Conservation (phyloP, 495 filamentous ascomycete genomes). For the Hypomontagnella submonticulosa region DNA sequence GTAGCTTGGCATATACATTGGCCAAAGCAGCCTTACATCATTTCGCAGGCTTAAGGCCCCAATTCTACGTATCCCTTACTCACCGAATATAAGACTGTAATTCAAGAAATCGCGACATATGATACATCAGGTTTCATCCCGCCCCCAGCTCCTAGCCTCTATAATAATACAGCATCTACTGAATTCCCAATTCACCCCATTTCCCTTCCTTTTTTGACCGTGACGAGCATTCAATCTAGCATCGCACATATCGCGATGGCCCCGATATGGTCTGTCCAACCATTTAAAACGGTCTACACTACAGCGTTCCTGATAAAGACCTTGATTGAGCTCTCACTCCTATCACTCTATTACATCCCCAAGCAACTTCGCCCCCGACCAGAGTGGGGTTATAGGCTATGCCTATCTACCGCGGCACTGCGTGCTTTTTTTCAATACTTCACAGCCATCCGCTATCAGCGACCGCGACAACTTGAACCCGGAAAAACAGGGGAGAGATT, state of each 20-base stretch:
- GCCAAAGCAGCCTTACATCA: too few relatives aligned
- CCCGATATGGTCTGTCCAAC: slow-evolving; percentile 14
- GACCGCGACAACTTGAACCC: neutral
- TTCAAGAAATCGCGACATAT: too few relatives aligned
- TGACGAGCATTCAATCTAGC: too few relatives aligned
- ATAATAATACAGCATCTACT: too few relatives aligned
- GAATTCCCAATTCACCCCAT: too few relatives aligned
- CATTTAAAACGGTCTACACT: slow-evolving; percentile 15
- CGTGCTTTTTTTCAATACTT: neutral
- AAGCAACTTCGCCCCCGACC: slow-evolving; percentile 7
- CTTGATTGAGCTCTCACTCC: neutral
- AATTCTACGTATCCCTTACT: too few relatives aligned
- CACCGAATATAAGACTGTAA: too few relatives aligned
- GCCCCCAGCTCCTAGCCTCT: too few relatives aligned
- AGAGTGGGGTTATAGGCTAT: slow-evolving; percentile 9
- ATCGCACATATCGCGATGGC: neutral
- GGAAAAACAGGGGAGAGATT: neutral
- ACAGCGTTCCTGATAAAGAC: neutral
- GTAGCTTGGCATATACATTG: too few relatives aligned
- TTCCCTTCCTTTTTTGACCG: too few relatives aligned
- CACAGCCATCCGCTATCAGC: slow-evolving; percentile 3
- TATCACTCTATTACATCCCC: neutral
- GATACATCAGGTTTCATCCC: too few relatives aligned
- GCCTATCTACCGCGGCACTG: neutral
- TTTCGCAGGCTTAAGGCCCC: too few relatives aligned